Conservation (phyloP, 805 yeast species). For the Limtongia smithiae region DNA sequence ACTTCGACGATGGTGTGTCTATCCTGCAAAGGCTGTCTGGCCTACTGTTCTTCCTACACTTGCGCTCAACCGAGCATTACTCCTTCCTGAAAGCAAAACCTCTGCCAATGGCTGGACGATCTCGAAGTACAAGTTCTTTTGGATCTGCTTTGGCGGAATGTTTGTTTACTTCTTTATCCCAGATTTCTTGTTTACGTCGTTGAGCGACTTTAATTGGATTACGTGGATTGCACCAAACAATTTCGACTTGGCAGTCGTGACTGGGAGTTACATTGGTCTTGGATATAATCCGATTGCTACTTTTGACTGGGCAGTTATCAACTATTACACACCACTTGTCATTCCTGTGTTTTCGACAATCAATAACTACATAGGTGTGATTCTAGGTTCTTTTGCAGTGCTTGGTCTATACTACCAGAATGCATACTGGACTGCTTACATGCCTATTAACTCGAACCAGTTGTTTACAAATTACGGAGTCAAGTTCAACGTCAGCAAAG, state of each 20-base stretch:
- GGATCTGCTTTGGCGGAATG: slow-evolving; percentile 40
- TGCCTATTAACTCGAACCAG: slow-evolving; percentile 47
- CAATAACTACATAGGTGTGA: slow-evolving; percentile 36
- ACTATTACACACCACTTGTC: slow-evolving; percentile 50
- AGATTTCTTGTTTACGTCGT: slow-evolving; percentile 55
- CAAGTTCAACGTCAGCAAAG: slow-evolving; percentile 45
- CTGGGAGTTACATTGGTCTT: slow-evolving; percentile 59
- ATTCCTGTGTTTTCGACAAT: slow-evolving; percentile 57
- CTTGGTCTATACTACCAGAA: slow-evolving; percentile 43
- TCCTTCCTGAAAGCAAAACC: slow-evolving; percentile 19
- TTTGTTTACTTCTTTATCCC: slow-evolving; percentile 59
- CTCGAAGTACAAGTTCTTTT: slow-evolving; percentile 50
- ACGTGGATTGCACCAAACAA: slow-evolving; percentile 61
- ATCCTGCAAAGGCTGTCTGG: slow-evolving; percentile 49
- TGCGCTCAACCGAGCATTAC: slow-evolving; percentile 44
- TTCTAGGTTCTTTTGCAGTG: slow-evolving; percentile 28
- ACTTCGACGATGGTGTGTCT: slow-evolving; percentile 47
- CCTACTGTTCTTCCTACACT: slow-evolving; percentile 57
- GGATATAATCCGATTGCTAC: slow-evolving; percentile 59
- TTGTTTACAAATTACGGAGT: slow-evolving; percentile 53
- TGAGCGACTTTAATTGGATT: slow-evolving; percentile 56
- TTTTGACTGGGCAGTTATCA: slow-evolving; percentile 59
- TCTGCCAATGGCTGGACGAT: slow-evolving; percentile 61
- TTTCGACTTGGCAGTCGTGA: slow-evolving; percentile 56
- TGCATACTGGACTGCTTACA: slow-evolving; percentile 40